Percentiles rank a stretch among this genome's conserved stretches.
Conservation (phyloP, 225 moss, liverwort and hornwort genomes). For the Physcomitrium patens region DNA sequence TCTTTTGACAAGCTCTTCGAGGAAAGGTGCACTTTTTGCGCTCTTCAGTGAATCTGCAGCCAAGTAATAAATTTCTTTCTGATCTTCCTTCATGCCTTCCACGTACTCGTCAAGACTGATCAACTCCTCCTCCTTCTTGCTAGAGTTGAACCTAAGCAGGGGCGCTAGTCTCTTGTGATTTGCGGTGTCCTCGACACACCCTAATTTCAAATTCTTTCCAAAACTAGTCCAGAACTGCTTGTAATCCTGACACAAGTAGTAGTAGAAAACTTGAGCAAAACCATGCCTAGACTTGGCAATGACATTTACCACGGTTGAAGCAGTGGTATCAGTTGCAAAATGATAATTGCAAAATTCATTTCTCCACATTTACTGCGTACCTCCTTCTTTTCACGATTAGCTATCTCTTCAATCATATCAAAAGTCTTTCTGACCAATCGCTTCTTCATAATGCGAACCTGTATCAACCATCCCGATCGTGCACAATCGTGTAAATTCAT, state of each 20-base stretch:
- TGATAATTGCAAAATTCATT: no score
- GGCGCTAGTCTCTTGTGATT: conserved; percentile 88
- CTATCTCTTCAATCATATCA: conserved; percentile 91
- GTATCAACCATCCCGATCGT: neutral
- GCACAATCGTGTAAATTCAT: no score
- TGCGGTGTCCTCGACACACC: conserved; percentile 85
- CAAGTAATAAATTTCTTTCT: conserved; percentile 86
- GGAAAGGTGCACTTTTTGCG: conserved; percentile 94
- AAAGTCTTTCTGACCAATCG: conserved; percentile 91
- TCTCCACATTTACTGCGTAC: conserved; percentile 35
- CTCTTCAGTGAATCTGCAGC: conserved; percentile 92
- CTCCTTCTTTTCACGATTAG: conserved; percentile 82
- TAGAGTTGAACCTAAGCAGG: conserved; percentile 82
- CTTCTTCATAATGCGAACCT: conserved; percentile 99
- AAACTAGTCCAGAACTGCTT: conserved; percentile 98
- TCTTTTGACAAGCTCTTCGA: conserved; percentile 80
- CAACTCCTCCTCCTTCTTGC: conserved; percentile 72
- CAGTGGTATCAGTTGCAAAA: no score
- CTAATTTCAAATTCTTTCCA: conserved; percentile 91
- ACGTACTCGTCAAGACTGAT: conserved; percentile 85
- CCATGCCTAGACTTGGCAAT: no score
- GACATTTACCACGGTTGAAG: no score
- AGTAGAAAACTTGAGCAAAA: conserved; percentile 21
- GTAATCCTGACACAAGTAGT: conserved; percentile 67
- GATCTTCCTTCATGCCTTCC: conserved; percentile 77